These are phyloP conservation scores for Grosmannia clavigera DNA, from an alignment of 2,329 filamentous ascomycete species.

Conservation along the genomic window DNA sequence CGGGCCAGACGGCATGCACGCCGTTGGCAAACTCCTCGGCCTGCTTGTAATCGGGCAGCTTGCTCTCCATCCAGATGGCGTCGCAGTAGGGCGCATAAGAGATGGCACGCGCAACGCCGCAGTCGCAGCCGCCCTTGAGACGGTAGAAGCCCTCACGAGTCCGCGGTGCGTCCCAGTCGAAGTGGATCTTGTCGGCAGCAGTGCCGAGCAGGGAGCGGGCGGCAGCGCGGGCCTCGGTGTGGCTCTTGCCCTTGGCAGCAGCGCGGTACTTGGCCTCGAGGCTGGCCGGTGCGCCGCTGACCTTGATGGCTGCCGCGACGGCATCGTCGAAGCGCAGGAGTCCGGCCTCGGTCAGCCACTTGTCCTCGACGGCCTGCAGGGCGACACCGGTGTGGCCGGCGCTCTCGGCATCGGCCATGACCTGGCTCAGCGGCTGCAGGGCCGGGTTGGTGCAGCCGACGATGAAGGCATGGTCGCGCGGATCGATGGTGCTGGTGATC, in stretches of 20 bases:
- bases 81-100: slow-evolving; percentile 91
- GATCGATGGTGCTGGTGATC: slow-evolving; percentile 92
- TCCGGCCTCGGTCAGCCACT: slow-evolving; percentile 66
- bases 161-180: slow-evolving; percentile 89
- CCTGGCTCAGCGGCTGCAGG: slow-evolving; percentile 73
- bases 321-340: slow-evolving; percentile 87
- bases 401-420: slow-evolving; percentile 78
- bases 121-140: slow-evolving; percentile 81
- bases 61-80: slow-evolving; percentile 99
- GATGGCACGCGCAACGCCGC: slow-evolving; percentile 78
- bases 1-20: slow-evolving; percentile 87
- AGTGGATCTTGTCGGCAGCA: slow-evolving; percentile 69
- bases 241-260: slow-evolving; percentile 71
- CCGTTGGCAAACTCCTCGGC: slow-evolving; percentile 87
- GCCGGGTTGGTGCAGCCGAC: slow-evolving; percentile 76
- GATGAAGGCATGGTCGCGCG: slow-evolving; percentile 90
- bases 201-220: slow-evolving; percentile 65
- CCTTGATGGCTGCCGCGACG: slow-evolving; percentile 64
- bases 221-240: slow-evolving; percentile 66
- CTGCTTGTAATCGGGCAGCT: slow-evolving; percentile 82
- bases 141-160: slow-evolving; percentile 94
- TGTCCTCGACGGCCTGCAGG: slow-evolving; percentile 85
- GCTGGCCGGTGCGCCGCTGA: slow-evolving; percentile 34
- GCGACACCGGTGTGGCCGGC: slow-evolving; percentile 68
- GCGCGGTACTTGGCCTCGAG: slow-evolving; percentile 53